Evolutionary conservation across 1,284 basidiomycete species (phyloP).

Genomic region (Tilletiaria anomala): DNA sequence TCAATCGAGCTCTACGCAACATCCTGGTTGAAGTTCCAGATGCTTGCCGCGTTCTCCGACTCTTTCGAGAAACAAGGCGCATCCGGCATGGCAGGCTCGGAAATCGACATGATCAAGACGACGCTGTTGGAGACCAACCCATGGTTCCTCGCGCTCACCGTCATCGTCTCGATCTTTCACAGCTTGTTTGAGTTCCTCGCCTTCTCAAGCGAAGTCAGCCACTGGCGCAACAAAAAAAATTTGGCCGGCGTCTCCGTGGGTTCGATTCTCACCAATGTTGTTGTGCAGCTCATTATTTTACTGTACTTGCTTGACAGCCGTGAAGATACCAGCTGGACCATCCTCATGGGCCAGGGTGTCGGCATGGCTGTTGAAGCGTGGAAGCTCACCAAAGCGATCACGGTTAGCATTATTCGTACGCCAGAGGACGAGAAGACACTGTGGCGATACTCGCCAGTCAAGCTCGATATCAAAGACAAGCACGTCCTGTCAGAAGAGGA

Average conservation of each 20-base stretch:
- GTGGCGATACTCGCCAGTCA: slow-evolving; percentile 53
- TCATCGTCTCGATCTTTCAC: slow-evolving; percentile 68
- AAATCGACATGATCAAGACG: slow-evolving; percentile 40
- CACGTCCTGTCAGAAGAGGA: slow-evolving; percentile 85
- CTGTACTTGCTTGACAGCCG: slow-evolving; percentile 90
- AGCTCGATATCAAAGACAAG: slow-evolving; percentile 69
- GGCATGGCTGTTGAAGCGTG: slow-evolving; percentile 85
- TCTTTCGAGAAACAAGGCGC: no score
- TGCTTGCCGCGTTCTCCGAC: slow-evolving; percentile 50
- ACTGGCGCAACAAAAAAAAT: slow-evolving; percentile 78
- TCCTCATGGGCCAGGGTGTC: slow-evolving; percentile 59
- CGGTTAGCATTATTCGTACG: slow-evolving; percentile 55
- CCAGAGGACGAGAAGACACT: slow-evolving; percentile 44
- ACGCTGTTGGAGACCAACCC: slow-evolving; percentile 62
- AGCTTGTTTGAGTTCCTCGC: slow-evolving; percentile 48
- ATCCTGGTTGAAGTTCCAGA: slow-evolving; percentile 44
- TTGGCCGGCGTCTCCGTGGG: slow-evolving; percentile 47
- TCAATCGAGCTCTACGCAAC: slow-evolving; percentile 71
- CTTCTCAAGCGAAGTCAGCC: slow-evolving; percentile 59
- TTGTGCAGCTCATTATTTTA: slow-evolving; percentile 65
- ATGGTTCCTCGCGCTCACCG: slow-evolving; percentile 62
- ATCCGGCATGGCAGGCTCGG: slow-evolving; percentile 78
- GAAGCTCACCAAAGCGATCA: slow-evolving; percentile 67
- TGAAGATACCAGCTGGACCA: slow-evolving; percentile 89
- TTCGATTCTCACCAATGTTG: slow-evolving; percentile 73